phyloP scores from a whole-genome alignment of 1,139 yeast genomes.

The Blastobotrys petasosporus region DNA sequence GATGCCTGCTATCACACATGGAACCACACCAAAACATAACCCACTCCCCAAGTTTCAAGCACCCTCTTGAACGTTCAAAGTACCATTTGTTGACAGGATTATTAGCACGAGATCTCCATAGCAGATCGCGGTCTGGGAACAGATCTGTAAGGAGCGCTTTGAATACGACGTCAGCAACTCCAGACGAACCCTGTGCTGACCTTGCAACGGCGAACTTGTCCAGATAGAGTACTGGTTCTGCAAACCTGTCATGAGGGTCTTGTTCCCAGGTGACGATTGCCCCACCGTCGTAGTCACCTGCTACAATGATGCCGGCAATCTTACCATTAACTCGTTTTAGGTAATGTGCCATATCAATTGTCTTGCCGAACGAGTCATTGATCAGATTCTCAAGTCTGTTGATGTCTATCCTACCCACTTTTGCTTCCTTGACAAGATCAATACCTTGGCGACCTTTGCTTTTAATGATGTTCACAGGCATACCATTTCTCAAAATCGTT shows the following conservation, averaged over 20 bases:
- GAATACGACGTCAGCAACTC: constrained; percentile 88
- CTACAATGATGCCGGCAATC: constrained; percentile 71
- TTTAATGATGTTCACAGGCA: constrained; percentile 51
- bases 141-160: constrained; percentile 62
- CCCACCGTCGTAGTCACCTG: constrained; percentile 94
- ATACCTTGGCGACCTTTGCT: constrained; percentile 32
- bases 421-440: constrained; percentile 41
- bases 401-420: constrained; percentile 50
- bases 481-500: constrained; percentile 73
- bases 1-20: constrained; percentile 31
- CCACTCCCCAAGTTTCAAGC: constrained; percentile 57
- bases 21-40: constrained; percentile 61
- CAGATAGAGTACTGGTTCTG: constrained; percentile 49
- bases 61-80: constrained; percentile 82
- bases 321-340: constrained; percentile 55
- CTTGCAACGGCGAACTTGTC: constrained; percentile 91
- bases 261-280: constrained; percentile 82
- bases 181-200: constrained; percentile 81
- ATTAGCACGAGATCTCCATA: constrained; percentile 81
- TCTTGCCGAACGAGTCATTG: constrained; percentile 72
- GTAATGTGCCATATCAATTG: constrained; percentile 60
- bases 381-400: constrained; percentile 52
- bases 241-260: neutral
- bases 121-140: constrained; percentile 58
- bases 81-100: constrained; percentile 98